These are phyloP conservation scores for Geranium incanum DNA, from an alignment of 441 rosid species.

Conservation along the genomic window DNA sequence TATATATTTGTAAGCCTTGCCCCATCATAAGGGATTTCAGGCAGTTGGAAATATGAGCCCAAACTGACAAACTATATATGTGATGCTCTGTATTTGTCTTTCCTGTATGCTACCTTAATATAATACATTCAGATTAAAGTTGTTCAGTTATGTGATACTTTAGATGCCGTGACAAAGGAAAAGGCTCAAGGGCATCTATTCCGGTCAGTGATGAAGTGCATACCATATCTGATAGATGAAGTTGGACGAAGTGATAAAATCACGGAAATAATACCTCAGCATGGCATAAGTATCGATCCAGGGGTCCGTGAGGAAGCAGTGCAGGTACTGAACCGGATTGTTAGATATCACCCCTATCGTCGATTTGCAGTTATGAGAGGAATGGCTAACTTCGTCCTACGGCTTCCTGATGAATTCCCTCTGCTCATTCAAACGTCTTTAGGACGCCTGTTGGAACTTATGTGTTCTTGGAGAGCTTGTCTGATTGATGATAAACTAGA, in stretches of 20 bases:
- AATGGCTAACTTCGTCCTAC: constrained; percentile 90
- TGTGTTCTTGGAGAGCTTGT: constrained; percentile 99
- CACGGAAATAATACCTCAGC: constrained; percentile 97
- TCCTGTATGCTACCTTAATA: neutral
- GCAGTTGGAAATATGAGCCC: neutral
- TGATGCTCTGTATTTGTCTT: neutral
- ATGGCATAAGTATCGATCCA: constrained; percentile 97
- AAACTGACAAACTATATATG: neutral
- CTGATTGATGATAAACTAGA: constrained; percentile 64
- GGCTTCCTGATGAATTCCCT: constrained; percentile 96
- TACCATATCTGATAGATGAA: constrained; percentile 93
- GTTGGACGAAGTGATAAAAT: constrained; percentile 98
- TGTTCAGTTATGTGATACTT: constrained; percentile 23
- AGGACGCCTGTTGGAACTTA: constrained; percentile 91
- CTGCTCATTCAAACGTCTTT: constrained; percentile 96
- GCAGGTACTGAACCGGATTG: constrained; percentile 89
- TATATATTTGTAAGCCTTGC: no score
- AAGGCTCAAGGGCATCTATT: constrained; percentile 96
- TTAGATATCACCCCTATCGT: constrained; percentile 84
- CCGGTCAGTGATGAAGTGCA: constrained; percentile 91
- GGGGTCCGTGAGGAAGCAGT: constrained; percentile 99
- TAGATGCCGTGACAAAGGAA: constrained; percentile 96
- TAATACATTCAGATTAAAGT: neutral
- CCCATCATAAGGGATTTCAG: neutral
- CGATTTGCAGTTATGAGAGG: constrained; percentile 98